A percentile compares a stretch with the other conserved stretches of the same genome.
These are phyloP conservation scores for Teratosphaeria epicoccoides DNA, from an alignment of 2,329 filamentous ascomycete genomes.

Conservation along the genomic window DNA sequence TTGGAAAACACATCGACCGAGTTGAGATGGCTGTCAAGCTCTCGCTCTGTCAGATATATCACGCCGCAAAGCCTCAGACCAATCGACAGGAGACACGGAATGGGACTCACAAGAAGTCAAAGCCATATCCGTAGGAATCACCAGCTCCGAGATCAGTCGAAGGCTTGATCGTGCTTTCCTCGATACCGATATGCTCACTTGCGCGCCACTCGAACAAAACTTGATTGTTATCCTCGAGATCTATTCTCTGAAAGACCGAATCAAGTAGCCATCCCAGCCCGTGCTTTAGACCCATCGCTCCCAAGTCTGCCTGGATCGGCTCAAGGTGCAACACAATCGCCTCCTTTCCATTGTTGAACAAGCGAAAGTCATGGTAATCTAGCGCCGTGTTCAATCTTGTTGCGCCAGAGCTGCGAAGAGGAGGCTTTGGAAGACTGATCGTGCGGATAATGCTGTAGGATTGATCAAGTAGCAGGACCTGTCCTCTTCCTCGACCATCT, in stretches of 20 bases:
- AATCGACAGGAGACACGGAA: too few species aligned
- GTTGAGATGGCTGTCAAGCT: slow-evolving; percentile 36
- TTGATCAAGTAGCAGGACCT: background rate
- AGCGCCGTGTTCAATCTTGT: background rate
- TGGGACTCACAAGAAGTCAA: background rate
- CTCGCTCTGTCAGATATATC: too few species aligned
- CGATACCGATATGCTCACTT: background rate
- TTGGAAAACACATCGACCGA: slow-evolving; percentile 39
- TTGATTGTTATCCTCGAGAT: background rate
- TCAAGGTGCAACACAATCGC: background rate
- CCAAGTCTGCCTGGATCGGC: background rate
- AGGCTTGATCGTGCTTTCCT: background rate
- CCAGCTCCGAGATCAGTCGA: background rate
- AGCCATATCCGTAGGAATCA: background rate
- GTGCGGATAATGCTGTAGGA: background rate
- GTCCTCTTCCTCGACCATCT: background rate
- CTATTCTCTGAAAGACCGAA: background rate
- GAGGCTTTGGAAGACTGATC: background rate
- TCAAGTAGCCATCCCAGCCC: background rate
- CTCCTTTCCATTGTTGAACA: background rate
- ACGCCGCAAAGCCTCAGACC: too few species aligned
- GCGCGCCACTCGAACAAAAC: background rate
- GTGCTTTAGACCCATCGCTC: background rate
- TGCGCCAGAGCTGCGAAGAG: too few species aligned
- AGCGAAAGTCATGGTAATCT: background rate